phyloP scores from a whole-genome alignment of 768 basidiomycete species.

The Lactifluus subvellereus region DNA sequence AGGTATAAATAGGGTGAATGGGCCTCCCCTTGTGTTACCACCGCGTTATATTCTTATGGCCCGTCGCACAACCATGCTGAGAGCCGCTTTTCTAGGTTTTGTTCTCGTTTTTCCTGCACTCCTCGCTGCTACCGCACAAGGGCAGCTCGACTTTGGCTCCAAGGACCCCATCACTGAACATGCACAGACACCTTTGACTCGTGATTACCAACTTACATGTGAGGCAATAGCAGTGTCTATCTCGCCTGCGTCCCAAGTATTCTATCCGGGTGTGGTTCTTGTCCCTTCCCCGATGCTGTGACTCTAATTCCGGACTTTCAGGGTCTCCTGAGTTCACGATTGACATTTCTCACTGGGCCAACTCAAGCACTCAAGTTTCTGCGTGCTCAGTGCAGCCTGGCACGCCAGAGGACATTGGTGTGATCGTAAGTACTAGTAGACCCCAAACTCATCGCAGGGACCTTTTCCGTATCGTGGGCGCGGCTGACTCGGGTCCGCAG shows the following conservation, averaged over 20 bases:
- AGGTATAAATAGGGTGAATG: too few species aligned
- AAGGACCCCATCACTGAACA: neutral
- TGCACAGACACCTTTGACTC: neutral
- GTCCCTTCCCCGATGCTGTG: neutral
- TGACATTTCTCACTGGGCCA: constrained; percentile 22
- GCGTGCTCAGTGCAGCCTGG: constrained; percentile 24
- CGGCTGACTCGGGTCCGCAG: too few species aligned
- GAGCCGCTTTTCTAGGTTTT: neutral
- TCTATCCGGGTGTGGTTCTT: neutral
- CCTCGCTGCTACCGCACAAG: neutral
- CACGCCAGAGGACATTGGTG: constrained; percentile 16
- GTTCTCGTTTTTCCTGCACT: neutral
- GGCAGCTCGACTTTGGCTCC: neutral
- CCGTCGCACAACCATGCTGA: neutral
- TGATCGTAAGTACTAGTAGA: constrained; percentile 9
- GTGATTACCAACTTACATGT: neutral
- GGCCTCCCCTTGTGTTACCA: too few species aligned
- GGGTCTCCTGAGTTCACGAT: neutral
- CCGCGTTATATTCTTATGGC: too few species aligned
- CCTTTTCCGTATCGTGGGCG: too few species aligned
- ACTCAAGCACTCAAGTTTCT: constrained; percentile 18
- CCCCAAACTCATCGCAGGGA: too few species aligned
- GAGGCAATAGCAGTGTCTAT: neutral
- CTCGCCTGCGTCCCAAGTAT: neutral
- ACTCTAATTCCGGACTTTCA: neutral